phyloP scores from a whole-genome alignment of 441 rosid species.

The Gossypium lobatum region DNA sequence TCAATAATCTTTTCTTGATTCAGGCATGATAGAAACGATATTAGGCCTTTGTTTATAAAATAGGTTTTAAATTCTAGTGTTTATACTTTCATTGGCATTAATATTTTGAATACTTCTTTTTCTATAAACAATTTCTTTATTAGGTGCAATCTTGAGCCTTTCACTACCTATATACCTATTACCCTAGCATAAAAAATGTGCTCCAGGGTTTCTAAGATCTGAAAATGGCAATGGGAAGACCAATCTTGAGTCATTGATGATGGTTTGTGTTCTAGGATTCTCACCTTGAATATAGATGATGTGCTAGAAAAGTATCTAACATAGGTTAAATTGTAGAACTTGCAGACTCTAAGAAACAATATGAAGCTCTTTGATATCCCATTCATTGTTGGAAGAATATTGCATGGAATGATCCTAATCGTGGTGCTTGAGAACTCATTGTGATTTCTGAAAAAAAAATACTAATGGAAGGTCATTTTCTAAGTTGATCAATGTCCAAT shows the following conservation, averaged over 20 bases:
- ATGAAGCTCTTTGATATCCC: too few relatives aligned
- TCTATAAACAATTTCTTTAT: background rate
- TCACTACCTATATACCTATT: background rate
- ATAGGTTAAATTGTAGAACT: too few relatives aligned
- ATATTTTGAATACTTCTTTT: background rate
- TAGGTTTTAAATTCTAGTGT: background rate
- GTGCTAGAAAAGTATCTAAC: too few relatives aligned
- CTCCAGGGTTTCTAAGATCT: background rate
- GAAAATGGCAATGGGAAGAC: background rate
- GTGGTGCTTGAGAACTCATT: constrained; percentile 6
- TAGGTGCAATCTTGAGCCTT: background rate
- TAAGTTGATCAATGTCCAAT: too few relatives aligned
- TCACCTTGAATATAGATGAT: background rate
- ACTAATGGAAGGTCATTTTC: too few relatives aligned
- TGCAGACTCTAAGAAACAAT: too few relatives aligned
- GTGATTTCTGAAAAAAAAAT: too few relatives aligned
- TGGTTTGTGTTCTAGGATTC: background rate
- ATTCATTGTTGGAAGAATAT: background rate
- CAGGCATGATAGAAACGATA: constrained; percentile 4
- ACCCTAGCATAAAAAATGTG: background rate
- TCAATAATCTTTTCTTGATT: background rate
- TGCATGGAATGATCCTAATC: background rate
- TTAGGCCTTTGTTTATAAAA: background rate
- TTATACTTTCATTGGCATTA: background rate
- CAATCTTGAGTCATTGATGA: background rate